phyloP scores from a whole-genome alignment of 768 basidiomycete genomes.

The Albatrellus ellisii region DNA sequence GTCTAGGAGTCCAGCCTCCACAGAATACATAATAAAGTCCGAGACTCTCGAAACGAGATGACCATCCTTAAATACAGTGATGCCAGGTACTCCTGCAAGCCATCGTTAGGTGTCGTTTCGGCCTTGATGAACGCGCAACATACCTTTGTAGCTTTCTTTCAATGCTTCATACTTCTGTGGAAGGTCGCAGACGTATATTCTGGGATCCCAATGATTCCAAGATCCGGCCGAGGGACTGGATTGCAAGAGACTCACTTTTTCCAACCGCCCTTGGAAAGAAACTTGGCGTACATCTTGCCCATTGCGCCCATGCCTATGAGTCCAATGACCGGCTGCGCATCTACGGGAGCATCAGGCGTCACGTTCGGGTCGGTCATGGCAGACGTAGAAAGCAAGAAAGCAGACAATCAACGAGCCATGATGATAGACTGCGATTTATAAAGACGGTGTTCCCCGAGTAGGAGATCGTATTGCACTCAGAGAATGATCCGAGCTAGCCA shows the following conservation, averaged over 20 bases:
- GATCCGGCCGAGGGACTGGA: neutral
- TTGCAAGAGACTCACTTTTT: conserved; percentile 42
- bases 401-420: too few species aligned
- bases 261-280: conserved; percentile 74
- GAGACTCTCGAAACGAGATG: conserved; percentile 80
- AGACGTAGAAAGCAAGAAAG: neutral
- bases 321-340: conserved; percentile 67
- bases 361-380: conserved; percentile 14
- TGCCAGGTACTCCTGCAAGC: conserved; percentile 36
- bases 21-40: conserved; percentile 91
- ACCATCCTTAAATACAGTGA: conserved; percentile 65
- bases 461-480: too few species aligned
- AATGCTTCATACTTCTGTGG: conserved; percentile 62
- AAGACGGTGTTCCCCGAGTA: too few species aligned
- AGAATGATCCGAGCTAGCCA: too few species aligned
- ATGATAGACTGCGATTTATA: too few species aligned
- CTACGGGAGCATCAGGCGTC: conserved; percentile 23
- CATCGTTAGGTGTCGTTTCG: neutral
- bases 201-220: conserved; percentile 19
- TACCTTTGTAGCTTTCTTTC: conserved; percentile 47
- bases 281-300: conserved; percentile 86
- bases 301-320: conserved; percentile 97
- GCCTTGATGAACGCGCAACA: neutral
- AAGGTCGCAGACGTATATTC: conserved; percentile 83
- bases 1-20: conserved; percentile 83